Evolutionary conservation across 2,329 filamentous ascomycete genomes (phyloP), one percentile per base, ranked within the genome.

Genomic region (Xylariaceae sp.): DNA sequence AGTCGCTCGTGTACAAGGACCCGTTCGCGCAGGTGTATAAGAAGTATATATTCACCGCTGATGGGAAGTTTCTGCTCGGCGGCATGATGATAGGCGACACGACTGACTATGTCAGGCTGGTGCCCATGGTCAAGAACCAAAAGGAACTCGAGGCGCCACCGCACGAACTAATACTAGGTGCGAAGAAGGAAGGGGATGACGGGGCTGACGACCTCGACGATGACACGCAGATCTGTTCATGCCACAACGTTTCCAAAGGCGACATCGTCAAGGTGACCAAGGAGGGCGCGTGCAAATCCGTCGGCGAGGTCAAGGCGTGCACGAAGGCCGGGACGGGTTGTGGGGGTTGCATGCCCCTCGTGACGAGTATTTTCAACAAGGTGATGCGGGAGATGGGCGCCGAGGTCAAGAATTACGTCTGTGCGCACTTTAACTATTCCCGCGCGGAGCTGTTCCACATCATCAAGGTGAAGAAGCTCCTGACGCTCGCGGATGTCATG

Each of bases 71-170:
- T 64, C 76, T 96, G 1, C 81, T 96, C 0, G 91, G 91, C n/a
- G 92, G 91, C 3, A 96, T 96, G 89, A 95, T 96, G 89, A 94
- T 96, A 57, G 92, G 91, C 37, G 91, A 96, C 65, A 95, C 89
- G 0, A 87, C 82, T 58, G 91, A 96, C 72, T 96, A 95, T 66
- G 81, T 95, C 72, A 95, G 92, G 69, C 74, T 96, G 19, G 88
- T 95, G 1, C 87, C 89, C 1, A 84, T 95, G 77, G 89, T 94
- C 51, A 95, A 92, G 74, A 85, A 82, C 60, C 87, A 90, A 67
- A 95, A 92, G 68, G 76, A 79, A 57, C 78, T 96, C 1, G 88
- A 95, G 13, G 75, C 89, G 0, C 83, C 89, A 0, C 91, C 91
- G 0, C 84, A 86, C 46, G 84, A 95, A 68, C 84, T 96, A 52